Base-by-base conservation (phyloP, 139 green algal species). In the Chlorella sorokiniana region DNA sequence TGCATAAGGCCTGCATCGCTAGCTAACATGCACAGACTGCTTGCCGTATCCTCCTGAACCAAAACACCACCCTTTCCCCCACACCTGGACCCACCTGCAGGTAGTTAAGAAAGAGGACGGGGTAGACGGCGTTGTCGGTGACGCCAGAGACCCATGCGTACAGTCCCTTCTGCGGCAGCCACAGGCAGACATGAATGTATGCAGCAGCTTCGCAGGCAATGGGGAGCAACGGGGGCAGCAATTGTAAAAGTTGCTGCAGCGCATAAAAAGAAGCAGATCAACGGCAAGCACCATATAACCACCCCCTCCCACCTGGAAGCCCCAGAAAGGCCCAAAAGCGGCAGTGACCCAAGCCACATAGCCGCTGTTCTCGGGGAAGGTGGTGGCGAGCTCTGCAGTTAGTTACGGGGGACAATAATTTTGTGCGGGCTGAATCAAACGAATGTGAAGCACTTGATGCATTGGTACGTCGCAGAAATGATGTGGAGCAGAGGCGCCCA, bases 321-420 rank as follows among this genome's bases (percentile, higher is more conserved):
- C 96, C 94, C 95, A 98, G 79, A 97, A 98, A 25, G 95, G 94
- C 0, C 96, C 96, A 87, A 99, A 99, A 0, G 96, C 96, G 9
- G 94, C 94, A 25, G 95, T 97, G 35, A 98, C 94, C 96, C 96
- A 99, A 0, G 96, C 96, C 22, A 98, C 96, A 69, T 87, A 92
- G 45, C 96, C 95, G 69, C 89, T 93, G 87, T 99, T 97, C 86
- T 99, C 96, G 4, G 96, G 96, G 78, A 99, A 99, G 5, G 94
- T 88, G 11, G 96, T 99, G 22, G 93, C 92, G 45, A 99, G 83
- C 82, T 96, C 92, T 62, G 80, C 29, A 42, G 23, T 23, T 27
- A 33, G 63, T 5, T 4, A n/a, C n/a, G n/a, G n/a, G n/a, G n/a
- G n/a, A n/a, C n/a, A n/a, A n/a, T n/a, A n/a, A n/a, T n/a, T n/a